Evolutionary conservation across 2,329 filamentous ascomycete species (phyloP), one percentile per base, ranked within the genome.

Genomic region (Trichothecium roseum): DNA sequence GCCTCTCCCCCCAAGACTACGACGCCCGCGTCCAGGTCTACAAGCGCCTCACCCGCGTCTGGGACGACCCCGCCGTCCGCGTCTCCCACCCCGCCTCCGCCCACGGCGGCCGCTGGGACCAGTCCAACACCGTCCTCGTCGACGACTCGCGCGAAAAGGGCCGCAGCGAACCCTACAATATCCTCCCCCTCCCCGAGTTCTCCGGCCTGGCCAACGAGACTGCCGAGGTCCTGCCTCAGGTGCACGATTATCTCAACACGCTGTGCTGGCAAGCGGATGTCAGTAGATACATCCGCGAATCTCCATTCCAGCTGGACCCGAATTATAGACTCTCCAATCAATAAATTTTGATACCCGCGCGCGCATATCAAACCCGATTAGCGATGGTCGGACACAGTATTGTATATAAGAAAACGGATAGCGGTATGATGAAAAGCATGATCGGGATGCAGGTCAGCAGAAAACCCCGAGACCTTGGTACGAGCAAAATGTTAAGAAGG

Each of bases 61-160:
- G 91, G 91, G 49, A 48, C 10, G 59, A 76, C 43, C 53, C 56
- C 0, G 32, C 37, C 4, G 55, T 78, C 16, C 54, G 52, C 38
- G 50, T 42, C 7, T 59, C 62, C 24, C 68, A 71, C 55, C 72
- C 63, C n/a, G 52, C 50, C 24, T 53, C 49, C 12, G 54, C 46
- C 1, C 36, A 42, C 15, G 66, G 58, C 17, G 56, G 50, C 12
- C 47, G 54, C 10, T 96, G 87, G 82, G 72, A 78, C 47, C 87
- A 94, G 59, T 69, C 69, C 34, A 94, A 96, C 56, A 96, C 91
- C 0, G 70, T 96, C 6, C 67, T 98, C 18, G 77, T 96, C 28
- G 91, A 98, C 47, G 91, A 96, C 59, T 84, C 80, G 20, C 48
- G 60, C 1, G 70, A 88, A 49, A 98, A 96, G 64, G 88, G 81